Percentiles rank a stretch among this genome's conserved stretches.
phyloP scores from a whole-genome alignment of 441 rosid genomes.

The Pelargonium cotyledonis region DNA sequence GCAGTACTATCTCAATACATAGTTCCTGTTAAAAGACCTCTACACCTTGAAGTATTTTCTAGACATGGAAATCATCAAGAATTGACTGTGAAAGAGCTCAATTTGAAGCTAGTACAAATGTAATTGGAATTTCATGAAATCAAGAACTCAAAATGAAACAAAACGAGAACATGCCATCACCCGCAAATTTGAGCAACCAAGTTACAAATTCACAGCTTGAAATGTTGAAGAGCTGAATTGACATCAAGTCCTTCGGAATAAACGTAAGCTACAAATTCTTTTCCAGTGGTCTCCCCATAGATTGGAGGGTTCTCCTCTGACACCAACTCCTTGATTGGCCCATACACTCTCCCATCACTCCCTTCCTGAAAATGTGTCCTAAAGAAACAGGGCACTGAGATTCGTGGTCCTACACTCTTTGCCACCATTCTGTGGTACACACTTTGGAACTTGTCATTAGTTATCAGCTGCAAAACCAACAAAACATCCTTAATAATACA shows the following conservation, averaged over 20 bases:
- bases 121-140: not conserved
- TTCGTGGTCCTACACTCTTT: constrained; percentile 25
- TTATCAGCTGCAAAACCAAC: constrained; percentile 17
- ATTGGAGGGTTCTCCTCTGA: constrained; percentile 37
- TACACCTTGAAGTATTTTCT: too few relatives aligned
- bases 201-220: constrained; percentile 18
- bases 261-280: constrained; percentile 16
- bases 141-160: not conserved
- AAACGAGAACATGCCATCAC: not conserved
- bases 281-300: constrained; percentile 23
- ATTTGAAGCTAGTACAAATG: too few relatives aligned
- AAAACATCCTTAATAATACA: too few relatives aligned
- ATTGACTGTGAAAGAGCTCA: too few relatives aligned
- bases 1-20: too few relatives aligned
- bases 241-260: constrained; percentile 18
- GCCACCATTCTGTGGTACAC: constrained; percentile 21
- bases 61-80: too few relatives aligned
- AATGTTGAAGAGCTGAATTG: constrained; percentile 12
- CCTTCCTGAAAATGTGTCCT: constrained; percentile 16
- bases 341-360: constrained; percentile 24
- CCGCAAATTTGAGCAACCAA: not conserved
- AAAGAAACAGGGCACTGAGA: constrained; percentile 35
- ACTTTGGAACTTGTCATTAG: constrained; percentile 23
- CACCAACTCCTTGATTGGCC: constrained; percentile 43
- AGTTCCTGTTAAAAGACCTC: too few relatives aligned